phyloP scores from a whole-genome alignment of 78 protist genomes.

The slime mould (Dictyostelium discoideum) region dicty_2.7 NC_007090.3:4893501-4894000 shows the following conservation, averaged over 20 bases:
- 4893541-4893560: not conserved
- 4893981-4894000: not conserved
- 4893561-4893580: not conserved
- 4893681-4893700: constrained; percentile 55
- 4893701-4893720: constrained; percentile 34
- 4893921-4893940: constrained; percentile 53
- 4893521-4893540: not conserved
- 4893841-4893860: constrained; percentile 45
- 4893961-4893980: constrained; percentile 19
- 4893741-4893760: constrained; percentile 53
- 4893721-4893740: constrained; percentile 4
- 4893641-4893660: constrained; percentile 28
- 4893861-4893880: constrained; percentile 29
- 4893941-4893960: constrained; percentile 40
- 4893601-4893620: constrained; percentile 12
- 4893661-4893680: constrained; percentile 47
- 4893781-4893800: constrained; percentile 63
- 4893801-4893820: constrained; percentile 60
- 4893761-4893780: constrained; percentile 72
- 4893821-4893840: constrained; percentile 33
- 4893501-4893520: not conserved
- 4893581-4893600: not conserved
- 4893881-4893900: constrained; percentile 41
- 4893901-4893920: constrained; percentile 62
- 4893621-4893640: constrained; percentile 19